Conservation (phyloP, 2,329 filamentous ascomycete genomes). For the Cytospora piceae region DNA sequence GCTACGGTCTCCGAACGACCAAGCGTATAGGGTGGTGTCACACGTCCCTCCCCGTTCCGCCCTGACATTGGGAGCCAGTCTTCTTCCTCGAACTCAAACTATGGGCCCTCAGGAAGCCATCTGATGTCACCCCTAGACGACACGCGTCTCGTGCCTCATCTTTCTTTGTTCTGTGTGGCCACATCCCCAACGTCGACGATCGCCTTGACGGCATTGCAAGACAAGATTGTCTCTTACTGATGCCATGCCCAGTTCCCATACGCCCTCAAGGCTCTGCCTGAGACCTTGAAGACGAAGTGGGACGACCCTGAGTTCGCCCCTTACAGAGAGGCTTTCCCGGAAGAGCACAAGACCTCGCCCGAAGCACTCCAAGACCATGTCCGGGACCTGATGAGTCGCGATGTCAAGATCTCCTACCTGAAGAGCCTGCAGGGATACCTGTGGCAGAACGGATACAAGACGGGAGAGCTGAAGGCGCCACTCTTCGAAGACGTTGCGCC, state of each 20-base stretch:
- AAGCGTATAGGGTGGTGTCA: conserved; percentile 25
- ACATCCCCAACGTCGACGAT: conserved; percentile 17
- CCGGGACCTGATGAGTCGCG: conserved; percentile 68
- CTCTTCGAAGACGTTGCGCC: conserved; percentile 76
- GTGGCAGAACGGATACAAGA: conserved; percentile 74
- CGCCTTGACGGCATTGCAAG: background rate
- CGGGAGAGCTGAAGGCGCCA: conserved; percentile 70
- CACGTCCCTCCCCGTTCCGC: conserved; percentile 12
- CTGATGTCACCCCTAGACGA: conserved; percentile 16
- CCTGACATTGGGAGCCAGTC: conserved; percentile 10
- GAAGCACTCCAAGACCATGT: conserved; percentile 68
- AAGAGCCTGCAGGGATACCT: conserved; percentile 81
- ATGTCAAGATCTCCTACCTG: conserved; percentile 76
- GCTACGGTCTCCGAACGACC: conserved; percentile 23
- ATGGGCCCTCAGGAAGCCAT: conserved; percentile 6
- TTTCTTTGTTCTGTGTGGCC: conserved; percentile 15
- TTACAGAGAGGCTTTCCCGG: conserved; percentile 74
- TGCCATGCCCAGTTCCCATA: conserved; percentile 69
- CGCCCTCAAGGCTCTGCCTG: conserved; percentile 68
- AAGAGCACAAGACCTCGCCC: conserved; percentile 62
- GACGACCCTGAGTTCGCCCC: conserved; percentile 63
- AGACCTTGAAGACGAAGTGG: conserved; percentile 69
- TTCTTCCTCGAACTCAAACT: background rate
- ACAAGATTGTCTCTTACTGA: conserved; percentile 19
- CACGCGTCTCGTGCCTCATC: conserved; percentile 13